Evolutionary conservation across 345 rosid species (phyloP).

Genomic region (Salix viminalis): DNA sequence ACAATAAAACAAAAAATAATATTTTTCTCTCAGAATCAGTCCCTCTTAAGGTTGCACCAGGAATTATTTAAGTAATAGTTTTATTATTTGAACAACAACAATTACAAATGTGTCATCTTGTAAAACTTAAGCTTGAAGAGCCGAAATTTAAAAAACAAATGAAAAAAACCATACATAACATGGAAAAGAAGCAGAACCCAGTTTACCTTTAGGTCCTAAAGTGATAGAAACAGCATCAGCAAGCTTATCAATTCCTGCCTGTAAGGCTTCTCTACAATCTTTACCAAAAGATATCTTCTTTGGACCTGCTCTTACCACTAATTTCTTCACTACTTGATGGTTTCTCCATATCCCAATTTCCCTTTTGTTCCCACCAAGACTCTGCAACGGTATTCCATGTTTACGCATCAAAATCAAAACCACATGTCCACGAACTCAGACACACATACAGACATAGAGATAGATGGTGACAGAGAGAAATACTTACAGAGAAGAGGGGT

Average conservation of each 20-base stretch:
- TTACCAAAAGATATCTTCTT: slow-evolving; percentile 64
- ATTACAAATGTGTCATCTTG: too few species aligned
- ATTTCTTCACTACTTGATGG: slow-evolving; percentile 23
- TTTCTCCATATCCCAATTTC: slow-evolving; percentile 21
- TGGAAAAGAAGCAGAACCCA: not conserved
- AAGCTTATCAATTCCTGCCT: slow-evolving; percentile 76
- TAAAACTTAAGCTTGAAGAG: too few species aligned
- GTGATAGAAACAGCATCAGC: slow-evolving; percentile 90
- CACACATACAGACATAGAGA: too few species aligned
- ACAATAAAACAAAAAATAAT: too few species aligned
- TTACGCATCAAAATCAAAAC: too few species aligned
- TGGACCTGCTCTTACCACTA: slow-evolving; percentile 60
- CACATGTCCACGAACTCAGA: too few species aligned
- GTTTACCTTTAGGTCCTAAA: slow-evolving; percentile 67
- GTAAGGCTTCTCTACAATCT: slow-evolving; percentile 68
- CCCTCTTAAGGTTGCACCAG: not conserved
- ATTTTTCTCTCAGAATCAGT: too few species aligned
- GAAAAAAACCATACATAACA: not conserved
- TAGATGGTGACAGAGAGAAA: too few species aligned
- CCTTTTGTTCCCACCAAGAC: slow-evolving; percentile 24
- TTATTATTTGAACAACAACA: not conserved
- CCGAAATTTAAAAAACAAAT: too few species aligned
- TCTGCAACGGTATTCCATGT: slow-evolving; percentile 25
- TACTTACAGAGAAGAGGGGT: too few species aligned
- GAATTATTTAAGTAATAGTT: not conserved